Base-by-base conservation (phyloP, 129 eudicot species). In the Cynara cardunculus region DNA sequence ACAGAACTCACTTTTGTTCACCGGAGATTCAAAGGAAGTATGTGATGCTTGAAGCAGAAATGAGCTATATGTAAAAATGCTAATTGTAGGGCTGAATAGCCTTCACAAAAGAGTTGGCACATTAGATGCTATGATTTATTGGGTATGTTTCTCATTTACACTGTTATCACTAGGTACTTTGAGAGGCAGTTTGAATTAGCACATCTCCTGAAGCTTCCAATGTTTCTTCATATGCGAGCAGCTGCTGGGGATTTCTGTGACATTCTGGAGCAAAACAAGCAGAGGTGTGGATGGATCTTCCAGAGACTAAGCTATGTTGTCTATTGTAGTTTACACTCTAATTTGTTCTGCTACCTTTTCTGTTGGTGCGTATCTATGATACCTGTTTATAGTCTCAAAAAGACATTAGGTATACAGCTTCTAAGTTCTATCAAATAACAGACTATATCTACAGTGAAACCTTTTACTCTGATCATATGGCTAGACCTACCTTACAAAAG, bases 221-320 rank as follows among this genome's bases (percentile, higher is more conserved):
- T 96, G 99, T 96, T 96, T 88, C 91, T 96, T 78, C 98, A 96
- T 83, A 96, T 96, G 99, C 88, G 98, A 81, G 99, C 93, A 77
- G 99, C 99, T 68, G 93, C 94, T 10, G 81, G 82, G 5, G 99
- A 96, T 93, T 96, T 96, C 86, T 91, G 97, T 77, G 83, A 89
- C 78, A 93, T 96, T 89, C 90, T 96, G 72, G 91, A 85, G 64
- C 89, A 72, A 75, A 91, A 96, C 70, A 89, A 96, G 74, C 86
- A 88, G 83, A 89, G 91, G 99, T 92, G 85, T 84, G 26, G 28
- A 26, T 71, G 79, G 68, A 76, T 59, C 73, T 41, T 27, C 16
- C n/a, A 66, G 25, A 27, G 61, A 13, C 59, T 65, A 32, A 77
- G 30, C 30, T 64, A 64, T 26, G 8, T 22, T 68, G n/a, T 14